A percentile compares a stretch with the other conserved stretches of the same genome.
phyloP scores from a whole-genome alignment of 192 early-diverging fungal genomes.

The Backusella westeae region DNA sequence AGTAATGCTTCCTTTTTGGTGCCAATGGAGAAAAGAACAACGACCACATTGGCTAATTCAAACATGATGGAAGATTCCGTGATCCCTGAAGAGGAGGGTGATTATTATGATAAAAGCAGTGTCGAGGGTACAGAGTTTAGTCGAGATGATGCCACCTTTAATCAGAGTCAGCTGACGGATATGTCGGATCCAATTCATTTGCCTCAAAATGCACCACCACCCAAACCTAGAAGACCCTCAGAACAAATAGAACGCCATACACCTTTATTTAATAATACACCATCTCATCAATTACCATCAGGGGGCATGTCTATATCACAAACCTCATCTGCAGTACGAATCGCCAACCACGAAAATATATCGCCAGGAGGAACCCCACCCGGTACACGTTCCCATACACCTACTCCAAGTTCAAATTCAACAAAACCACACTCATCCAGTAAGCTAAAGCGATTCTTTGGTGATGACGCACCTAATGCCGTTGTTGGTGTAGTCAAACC shows the following conservation, averaged over 20 bases:
- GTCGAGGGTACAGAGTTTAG: not conserved
- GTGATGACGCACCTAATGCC: constrained; percentile 40
- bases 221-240: not conserved
- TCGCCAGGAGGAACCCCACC: not conserved
- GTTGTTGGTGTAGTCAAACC: constrained; percentile 7
- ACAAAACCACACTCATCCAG: constrained; percentile 10
- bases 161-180: not conserved
- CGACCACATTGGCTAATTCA: not conserved
- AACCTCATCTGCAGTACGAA: not conserved
- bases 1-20: constrained; percentile 5
- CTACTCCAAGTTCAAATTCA: not conserved
- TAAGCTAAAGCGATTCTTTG: constrained; percentile 64
- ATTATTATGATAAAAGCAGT: not conserved
- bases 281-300: not conserved
- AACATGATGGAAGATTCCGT: not conserved
- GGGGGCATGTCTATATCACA: not conserved
- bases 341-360: not conserved
- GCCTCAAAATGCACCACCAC: not conserved
- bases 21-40: too few relatives aligned
- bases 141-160: not conserved
- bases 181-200: not conserved
- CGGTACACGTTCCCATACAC: not conserved
- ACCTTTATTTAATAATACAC: not conserved
- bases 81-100: not conserved
- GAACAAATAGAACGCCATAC: not conserved